These are phyloP conservation scores for Quambalaria eucalypti DNA, from an alignment of 1,284 basidiomycete genomes.

Conservation along the genomic window DNA sequence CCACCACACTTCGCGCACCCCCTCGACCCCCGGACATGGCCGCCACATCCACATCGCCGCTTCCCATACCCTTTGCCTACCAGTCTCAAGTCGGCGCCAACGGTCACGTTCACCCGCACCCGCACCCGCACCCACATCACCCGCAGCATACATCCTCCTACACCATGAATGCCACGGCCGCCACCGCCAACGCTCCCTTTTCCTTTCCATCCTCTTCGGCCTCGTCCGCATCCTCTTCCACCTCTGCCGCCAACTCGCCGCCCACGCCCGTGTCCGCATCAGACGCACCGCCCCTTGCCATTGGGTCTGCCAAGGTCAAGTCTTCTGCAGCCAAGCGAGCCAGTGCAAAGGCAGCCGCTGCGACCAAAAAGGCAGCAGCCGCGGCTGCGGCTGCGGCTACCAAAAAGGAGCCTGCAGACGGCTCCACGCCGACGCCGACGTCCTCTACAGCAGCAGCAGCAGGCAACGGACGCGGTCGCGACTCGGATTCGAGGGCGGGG, in stretches of 20 bases:
- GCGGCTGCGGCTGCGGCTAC: too few species aligned
- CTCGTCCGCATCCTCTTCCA: background rate
- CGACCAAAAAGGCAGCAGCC: background rate
- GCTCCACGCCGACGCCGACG: background rate
- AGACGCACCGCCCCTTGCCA: background rate
- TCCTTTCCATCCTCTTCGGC: background rate
- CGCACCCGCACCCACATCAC: background rate
- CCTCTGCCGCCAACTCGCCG: background rate
- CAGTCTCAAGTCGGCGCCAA: background rate
- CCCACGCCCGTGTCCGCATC: background rate
- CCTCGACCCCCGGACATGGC: background rate
- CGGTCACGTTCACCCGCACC: background rate
- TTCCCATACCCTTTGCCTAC: background rate
- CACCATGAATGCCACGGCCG: background rate
- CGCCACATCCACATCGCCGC: background rate
- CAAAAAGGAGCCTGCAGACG: too few species aligned
- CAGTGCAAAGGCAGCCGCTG: background rate
- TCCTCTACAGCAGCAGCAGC: background rate
- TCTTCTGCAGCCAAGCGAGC: background rate
- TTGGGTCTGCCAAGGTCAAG: background rate
- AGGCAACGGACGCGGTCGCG: background rate
- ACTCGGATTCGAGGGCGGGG: background rate
- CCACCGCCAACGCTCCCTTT: background rate
- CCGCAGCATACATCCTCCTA: background rate
- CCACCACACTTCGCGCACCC: too few species aligned